Base-by-base conservation (phyloP, 345 rosid genomes). In the Boechera divaricarpa region DNA sequence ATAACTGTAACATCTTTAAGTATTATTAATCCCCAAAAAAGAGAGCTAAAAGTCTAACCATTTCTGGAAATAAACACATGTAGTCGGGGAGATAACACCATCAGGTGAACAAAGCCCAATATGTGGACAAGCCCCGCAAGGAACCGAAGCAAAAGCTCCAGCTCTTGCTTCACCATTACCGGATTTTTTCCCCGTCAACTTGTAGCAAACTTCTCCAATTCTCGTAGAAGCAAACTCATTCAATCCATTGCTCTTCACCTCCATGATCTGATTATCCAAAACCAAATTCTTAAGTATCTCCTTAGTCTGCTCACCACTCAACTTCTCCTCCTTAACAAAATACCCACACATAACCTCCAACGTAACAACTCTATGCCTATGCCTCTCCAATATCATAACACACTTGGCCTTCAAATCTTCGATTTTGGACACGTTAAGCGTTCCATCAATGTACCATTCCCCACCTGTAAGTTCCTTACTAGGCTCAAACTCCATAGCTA, bases 51-150 rank as follows among this genome's bases (percentile, higher is more conserved):
- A 95, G 31, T 91, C 94, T 63, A 95, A 79, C 94, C 96, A 92
- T 70, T 88, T 89, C 48, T 67, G 80, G 36, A 80, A 89, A 75
- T 91, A 91, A 45, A 58, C 84, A 77, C 98, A 92, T 12, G 88
- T 84, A 0, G 26, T 45, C 0, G 94, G 98, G 7, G 94, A 88
- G 66, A 88, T 88, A 38, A 83, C 72, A 18, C 96, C 98, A 48
- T 80, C 91, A 1, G 96, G 93, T 6, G 90, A 81, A 72, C 99
- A 92, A 2, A 55, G 63, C 36, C 70, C 81, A 12, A 89, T 84
- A 16, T 82, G 83, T 0, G 97, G 97, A 78, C 98, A 91, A 60
- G 80, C 93, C 44, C 94, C 94, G 7, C 97, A 94, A n/a, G 96
- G 96, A 10, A 91, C 73, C 3, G 90, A 86, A 81, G 93, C 89